A percentile compares a stretch with the other conserved stretches of the same genome.
Evolutionary conservation across 192 early-diverging fungal genomes (phyloP).

Genomic region (Coemansia sp.): DNA sequence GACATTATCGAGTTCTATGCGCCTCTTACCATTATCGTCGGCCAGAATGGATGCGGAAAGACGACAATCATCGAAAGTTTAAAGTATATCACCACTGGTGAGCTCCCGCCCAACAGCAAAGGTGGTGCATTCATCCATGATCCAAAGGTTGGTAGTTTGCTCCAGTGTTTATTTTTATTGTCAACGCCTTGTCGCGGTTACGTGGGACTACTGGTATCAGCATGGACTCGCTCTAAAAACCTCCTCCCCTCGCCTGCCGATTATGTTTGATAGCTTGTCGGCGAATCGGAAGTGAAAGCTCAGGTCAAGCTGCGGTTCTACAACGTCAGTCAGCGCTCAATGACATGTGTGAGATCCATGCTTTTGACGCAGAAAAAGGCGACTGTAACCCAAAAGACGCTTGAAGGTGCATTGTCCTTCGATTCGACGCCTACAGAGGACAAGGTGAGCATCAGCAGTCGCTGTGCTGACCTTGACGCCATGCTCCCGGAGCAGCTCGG

Average conservation of each 20-base stretch:
- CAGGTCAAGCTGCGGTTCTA: slow-evolving; percentile 88
- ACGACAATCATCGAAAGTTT: slow-evolving; percentile 98
- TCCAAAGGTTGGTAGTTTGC: slow-evolving; percentile 67
- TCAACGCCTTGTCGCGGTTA: background rate
- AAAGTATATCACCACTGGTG: slow-evolving; percentile 94
- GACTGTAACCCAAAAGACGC: slow-evolving; percentile 65
- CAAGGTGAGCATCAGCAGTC: slow-evolving; percentile 74
- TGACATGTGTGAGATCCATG: slow-evolving; percentile 80
- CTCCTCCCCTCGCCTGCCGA: no score
- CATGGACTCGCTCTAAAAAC: slow-evolving; percentile 24
- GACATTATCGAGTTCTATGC: slow-evolving; percentile 83
- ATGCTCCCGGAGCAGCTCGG: slow-evolving; percentile 86
- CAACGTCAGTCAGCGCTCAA: slow-evolving; percentile 70
- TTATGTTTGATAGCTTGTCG: slow-evolving; percentile 55
- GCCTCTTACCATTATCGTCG: slow-evolving; percentile 93
- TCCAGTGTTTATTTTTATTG: background rate
- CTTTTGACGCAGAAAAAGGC: slow-evolving; percentile 70
- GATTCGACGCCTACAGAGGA: slow-evolving; percentile 61
- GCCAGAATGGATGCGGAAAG: slow-evolving; percentile 95
- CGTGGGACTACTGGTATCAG: background rate
- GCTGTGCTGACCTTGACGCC: slow-evolving; percentile 85
- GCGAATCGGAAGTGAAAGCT: slow-evolving; percentile 81
- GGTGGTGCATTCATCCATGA: slow-evolving; percentile 94
- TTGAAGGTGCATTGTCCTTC: slow-evolving; percentile 74
- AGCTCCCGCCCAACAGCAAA: slow-evolving; percentile 83